A percentile compares a stretch with the other conserved stretches of the same genome.
These are phyloP conservation scores for Hysterangium stoloniferum DNA, from an alignment of 768 basidiomycete species.

Conservation along the genomic window DNA sequence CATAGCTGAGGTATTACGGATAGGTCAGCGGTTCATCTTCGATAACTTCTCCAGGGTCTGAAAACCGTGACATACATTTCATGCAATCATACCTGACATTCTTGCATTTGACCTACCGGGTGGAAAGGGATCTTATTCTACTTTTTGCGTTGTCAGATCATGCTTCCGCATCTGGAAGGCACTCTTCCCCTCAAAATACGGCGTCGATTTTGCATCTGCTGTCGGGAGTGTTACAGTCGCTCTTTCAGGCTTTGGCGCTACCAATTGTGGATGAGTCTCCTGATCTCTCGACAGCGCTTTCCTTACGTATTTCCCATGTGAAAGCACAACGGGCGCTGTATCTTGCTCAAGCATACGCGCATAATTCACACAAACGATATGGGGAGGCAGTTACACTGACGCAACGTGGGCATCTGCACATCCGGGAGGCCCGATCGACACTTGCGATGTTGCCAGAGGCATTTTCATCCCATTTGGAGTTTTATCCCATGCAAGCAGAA, in stretches of 20 bases:
- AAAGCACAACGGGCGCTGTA: conserved; percentile 70
- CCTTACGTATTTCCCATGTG: conserved; percentile 65
- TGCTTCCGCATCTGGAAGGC: background rate
- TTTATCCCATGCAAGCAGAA: conserved; percentile 44
- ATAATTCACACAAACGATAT: conserved; percentile 49
- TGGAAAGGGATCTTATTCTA: conserved; percentile 81
- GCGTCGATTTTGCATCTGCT: conserved; percentile 27
- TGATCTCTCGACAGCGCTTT: conserved; percentile 70
- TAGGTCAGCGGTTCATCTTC: conserved; percentile 31
- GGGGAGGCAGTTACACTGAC: conserved; percentile 65
- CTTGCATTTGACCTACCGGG: conserved; percentile 79
- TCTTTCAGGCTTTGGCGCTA: conserved; percentile 76
- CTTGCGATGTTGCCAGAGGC: conserved; percentile 42
- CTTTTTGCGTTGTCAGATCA: conserved; percentile 43
- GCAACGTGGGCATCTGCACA: conserved; percentile 62
- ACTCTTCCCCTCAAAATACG: conserved; percentile 3
- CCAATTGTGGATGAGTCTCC: conserved; percentile 85
- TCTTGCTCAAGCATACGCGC: conserved; percentile 66
- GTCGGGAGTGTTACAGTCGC: conserved; percentile 77
- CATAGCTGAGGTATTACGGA: background rate
- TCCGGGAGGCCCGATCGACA: conserved; percentile 61
- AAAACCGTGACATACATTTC: conserved; percentile 69
- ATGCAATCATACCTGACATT: conserved; percentile 84
- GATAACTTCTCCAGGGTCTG: conserved; percentile 28
- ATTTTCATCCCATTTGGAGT: conserved; percentile 33